Base-by-base conservation (phyloP, 192 early-diverging fungal species). In the Pecoramyces ruminantium region DNA sequence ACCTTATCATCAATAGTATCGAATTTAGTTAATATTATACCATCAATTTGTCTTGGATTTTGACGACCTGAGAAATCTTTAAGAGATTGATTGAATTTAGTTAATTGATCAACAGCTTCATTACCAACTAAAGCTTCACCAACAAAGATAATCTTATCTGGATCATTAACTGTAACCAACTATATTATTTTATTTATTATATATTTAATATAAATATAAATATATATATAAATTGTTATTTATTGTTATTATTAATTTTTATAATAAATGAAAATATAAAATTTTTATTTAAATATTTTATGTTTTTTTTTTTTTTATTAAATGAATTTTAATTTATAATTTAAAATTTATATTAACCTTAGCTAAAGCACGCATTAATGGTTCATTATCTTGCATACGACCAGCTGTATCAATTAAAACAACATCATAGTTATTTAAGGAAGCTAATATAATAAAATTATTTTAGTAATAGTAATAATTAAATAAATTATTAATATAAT, bases 311-410 rank as follows among this genome's bases (percentile, higher is more conserved):
- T n/a, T n/a, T n/a, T n/a, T n/a, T n/a, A n/a, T n/a, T n/a, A n/a
- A n/a, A n/a, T n/a, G n/a, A n/a, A n/a, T n/a, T n/a, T n/a, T n/a
- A n/a, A n/a, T n/a, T n/a, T n/a, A n/a, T n/a, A n/a, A n/a, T n/a
- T n/a, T n/a, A n/a, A n/a, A n/a, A n/a, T n/a, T n/a, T n/a, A n/a
- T n/a, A 27, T 67, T 3, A 84, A 92, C 90, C 85, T 98, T 98
- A 29, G 97, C 92, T 79, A 98, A 87, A 0, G 97, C 94, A 21
- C 97, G 90, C 97, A 98, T 98, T 83, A 98, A 84, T 13, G 97
- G 97, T 86, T 97, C 97, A 81, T 98, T 98, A 83, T 98, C 97
- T 84, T 98, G 97, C 97, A 98, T 98, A 42, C 97, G 91, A 2
- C 97, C 97, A 11, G 97, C 97, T 6, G 97, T 98, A 83, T 98